These are phyloP conservation scores for Penicillium sp. DNA, from an alignment of 2,329 filamentous ascomycete genomes.

Conservation along the genomic window DNA sequence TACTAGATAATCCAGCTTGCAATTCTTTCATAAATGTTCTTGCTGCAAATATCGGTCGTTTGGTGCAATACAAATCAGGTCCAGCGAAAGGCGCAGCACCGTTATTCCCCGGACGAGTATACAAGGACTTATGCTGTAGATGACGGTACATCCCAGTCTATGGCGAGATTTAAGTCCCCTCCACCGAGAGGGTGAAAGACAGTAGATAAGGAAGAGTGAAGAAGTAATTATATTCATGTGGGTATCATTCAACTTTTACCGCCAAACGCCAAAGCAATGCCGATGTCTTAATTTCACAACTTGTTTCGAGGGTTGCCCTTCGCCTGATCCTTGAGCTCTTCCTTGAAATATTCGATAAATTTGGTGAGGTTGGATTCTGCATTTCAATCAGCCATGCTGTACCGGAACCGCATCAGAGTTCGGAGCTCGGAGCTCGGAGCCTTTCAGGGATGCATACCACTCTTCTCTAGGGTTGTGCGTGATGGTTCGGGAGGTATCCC, in stretches of 20 bases:
- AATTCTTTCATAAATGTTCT: conserved; percentile 14
- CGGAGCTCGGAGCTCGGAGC: not conserved
- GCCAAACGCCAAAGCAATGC: conserved; percentile 10
- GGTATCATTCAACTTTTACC: conserved; percentile 19
- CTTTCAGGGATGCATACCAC: conserved; percentile 23
- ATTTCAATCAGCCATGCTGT: conserved; percentile 1
- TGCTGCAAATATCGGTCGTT: conserved; percentile 17
- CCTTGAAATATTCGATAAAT: conserved; percentile 42
- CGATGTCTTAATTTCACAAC: conserved; percentile 14
- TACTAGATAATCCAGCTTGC: not conserved
- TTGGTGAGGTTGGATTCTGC: conserved; percentile 29
- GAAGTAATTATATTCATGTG: conserved; percentile 4
- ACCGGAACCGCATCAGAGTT: not conserved
- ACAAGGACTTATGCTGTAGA: conserved; percentile 22
- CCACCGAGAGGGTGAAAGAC: not conserved
- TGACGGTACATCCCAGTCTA: conserved; percentile 22
- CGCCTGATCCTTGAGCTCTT: conserved; percentile 43
- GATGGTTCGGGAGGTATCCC: conserved; percentile 44
- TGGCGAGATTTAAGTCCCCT: conserved; percentile 15
- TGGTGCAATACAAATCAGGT: conserved; percentile 8
- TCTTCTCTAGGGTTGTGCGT: conserved; percentile 41
- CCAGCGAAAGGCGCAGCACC: conserved; percentile 19
- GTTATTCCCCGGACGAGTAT: conserved; percentile 27
- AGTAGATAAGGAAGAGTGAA: not conserved
- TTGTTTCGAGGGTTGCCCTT: conserved; percentile 38